Conservation (phyloP, 768 basidiomycete genomes). For the Boletus reticulatus region DNA sequence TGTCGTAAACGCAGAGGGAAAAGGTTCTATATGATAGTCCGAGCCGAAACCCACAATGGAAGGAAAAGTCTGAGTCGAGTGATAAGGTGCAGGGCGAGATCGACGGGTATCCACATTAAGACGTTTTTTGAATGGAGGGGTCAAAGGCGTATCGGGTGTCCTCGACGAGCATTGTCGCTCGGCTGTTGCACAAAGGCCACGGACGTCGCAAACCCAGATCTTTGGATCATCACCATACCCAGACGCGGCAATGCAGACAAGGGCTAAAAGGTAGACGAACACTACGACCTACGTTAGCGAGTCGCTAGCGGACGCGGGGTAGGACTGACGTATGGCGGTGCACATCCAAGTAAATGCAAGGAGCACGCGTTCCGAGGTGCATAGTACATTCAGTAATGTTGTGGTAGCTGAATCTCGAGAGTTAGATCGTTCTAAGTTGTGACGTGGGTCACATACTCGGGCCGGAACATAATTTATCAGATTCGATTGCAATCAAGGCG, state of each 20-base stretch:
- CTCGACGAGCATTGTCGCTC: conserved; percentile 31
- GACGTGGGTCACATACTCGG: conserved; percentile 22
- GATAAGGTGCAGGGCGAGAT: conserved; percentile 41
- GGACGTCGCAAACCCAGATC: conserved; percentile 53
- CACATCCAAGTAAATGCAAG: conserved; percentile 61
- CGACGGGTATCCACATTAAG: conserved; percentile 38
- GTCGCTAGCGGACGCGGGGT: background rate
- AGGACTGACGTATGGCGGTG: conserved; percentile 39
- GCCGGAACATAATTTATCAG: conserved; percentile 37
- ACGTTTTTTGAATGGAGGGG: conserved; percentile 36
- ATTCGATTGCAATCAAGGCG: conserved; percentile 42
- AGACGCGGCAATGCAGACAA: conserved; percentile 45
- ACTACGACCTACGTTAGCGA: conserved; percentile 38
- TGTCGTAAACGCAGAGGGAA: conserved; percentile 24
- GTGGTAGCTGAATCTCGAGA: background rate
- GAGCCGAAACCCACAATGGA: conserved; percentile 39
- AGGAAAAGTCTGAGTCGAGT: conserved; percentile 29
- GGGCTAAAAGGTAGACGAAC: conserved; percentile 51
- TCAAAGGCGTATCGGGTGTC: conserved; percentile 35
- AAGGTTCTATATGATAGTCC: conserved; percentile 51
- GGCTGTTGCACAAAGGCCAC: conserved; percentile 38
- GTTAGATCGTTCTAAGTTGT: conserved; percentile 1
- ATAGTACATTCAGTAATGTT: conserved; percentile 21
- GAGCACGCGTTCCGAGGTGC: conserved; percentile 54
- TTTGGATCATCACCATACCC: conserved; percentile 42